Evolutionary conservation across 2,329 filamentous ascomycete genomes (phyloP), one percentile per base, ranked within the genome.

Genomic region (Trichocomaceae sp.): DNA sequence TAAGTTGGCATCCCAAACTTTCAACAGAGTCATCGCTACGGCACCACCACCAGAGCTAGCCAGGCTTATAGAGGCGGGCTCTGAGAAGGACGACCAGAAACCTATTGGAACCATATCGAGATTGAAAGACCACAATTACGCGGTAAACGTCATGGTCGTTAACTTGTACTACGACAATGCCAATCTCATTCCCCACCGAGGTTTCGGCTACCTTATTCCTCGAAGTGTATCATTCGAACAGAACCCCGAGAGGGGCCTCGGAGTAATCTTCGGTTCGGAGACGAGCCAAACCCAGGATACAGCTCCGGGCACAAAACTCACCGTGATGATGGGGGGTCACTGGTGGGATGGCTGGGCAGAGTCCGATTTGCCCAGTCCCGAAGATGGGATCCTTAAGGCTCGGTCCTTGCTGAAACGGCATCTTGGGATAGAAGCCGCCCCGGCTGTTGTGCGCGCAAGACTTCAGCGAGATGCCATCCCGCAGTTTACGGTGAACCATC

Each of bases 291-390:
- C 79, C 17, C 77, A 81, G 62, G 82, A 86, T 66, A 76, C 72
- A 3, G 77, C 70, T 1, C 66, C 69, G 0, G 90, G 88, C 22
- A 95, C 90, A 13, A 96, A 95, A 69, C 72, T 97, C 52, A 96
- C 92, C 15, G 88, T 97, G 62, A 95, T 99, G 84, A 77, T 99
- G 55, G 93, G 93, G 57, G 93, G 93, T 1, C 90, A 96, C 72
- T 90, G 88, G 81, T 97, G 89, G 89, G 79, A 90, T 67, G 80
- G 76, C 56, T 83, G 79, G 75, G 65, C 63, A 60, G 46, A 65
- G 48, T 64, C 70, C 1, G 73, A 76, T 39, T 82, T 82, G 55
- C 90, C 90, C 0, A 75, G 80, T 50, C 78, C 84, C 58, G 76
- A 84, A 13, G 79, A 87, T 60, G 90, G 83, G 15, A 74, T 87